Evolutionary conservation across 2,329 filamentous ascomycete genomes (phyloP), one percentile per base, ranked within the genome.

Genomic region (Sclerotinia subarctica): DNA sequence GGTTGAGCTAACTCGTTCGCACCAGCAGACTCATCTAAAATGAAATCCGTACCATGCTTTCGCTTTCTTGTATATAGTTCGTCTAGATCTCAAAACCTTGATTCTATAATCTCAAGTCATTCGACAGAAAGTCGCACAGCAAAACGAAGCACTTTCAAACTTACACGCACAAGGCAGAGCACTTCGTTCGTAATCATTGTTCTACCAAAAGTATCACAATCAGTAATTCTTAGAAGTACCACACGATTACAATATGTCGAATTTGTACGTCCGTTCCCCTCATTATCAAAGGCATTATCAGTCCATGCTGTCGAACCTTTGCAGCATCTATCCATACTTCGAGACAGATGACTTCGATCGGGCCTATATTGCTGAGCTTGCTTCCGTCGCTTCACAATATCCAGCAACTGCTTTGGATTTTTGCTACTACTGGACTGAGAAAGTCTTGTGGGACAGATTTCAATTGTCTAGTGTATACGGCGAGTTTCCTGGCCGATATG

Each of bases 221-320:
- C 26, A 35, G 4, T 47, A 26, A 49, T 8, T 17, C 7, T 35
- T 24, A 29, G 13, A 2, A 51, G 13, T n/a, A 62, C 11, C 5
- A 8, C 19, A 62, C 29, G 0, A 21, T 26, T 6, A 38, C 44
- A 62, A 51, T 5, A 62, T 62, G 59, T 51, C 59, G 2, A n/a
- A 11, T 10, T 24, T 15, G 2, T 51, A 38, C n/a, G 8, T 19
- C 15, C 59, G 46, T 1, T 15, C 46, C 21, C 46, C 46, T 62
- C 59, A 62, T 51, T 62, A 62, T 51, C 59, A 62, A 15, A 38
- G 59, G 19, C 46, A 62, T 62, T 49, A 62, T 38, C 59, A 62
- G 46, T 62, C 59, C 1, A 62, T 62, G 59, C 13, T 62, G 2
- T 26, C 51, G 8, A 51, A 62, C 32, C 46, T 62, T 26, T 62